Conservation (phyloP, 1,284 basidiomycete genomes). For the Ustilago hordei region DNA sequence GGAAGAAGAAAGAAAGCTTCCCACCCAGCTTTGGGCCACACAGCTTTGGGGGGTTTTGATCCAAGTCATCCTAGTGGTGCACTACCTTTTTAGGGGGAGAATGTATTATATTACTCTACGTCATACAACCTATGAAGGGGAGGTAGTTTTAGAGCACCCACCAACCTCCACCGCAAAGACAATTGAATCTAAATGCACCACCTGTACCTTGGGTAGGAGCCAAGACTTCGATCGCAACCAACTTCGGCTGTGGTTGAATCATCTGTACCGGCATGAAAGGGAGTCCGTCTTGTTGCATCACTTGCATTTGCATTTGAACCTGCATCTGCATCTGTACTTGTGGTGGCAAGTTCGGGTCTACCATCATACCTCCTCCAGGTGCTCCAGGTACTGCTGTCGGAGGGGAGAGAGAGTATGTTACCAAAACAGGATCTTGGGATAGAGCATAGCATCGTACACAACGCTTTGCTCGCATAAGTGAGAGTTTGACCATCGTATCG, state of each 20-base stretch:
- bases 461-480: constrained; percentile 33
- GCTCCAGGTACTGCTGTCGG: not conserved
- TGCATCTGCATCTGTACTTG: constrained; percentile 40
- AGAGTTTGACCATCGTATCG: constrained; percentile 2
- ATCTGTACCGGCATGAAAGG: constrained; percentile 16
- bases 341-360: constrained; percentile 31
- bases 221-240: constrained; percentile 19
- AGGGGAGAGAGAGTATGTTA: constrained; percentile 9
- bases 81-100: constrained; percentile 15
- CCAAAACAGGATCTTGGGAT: constrained; percentile 34
- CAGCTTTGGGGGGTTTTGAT: constrained; percentile 29
- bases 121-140: not conserved
- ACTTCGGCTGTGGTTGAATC: constrained; percentile 18
- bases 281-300: constrained; percentile 13
- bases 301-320: constrained; percentile 32
- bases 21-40: constrained; percentile 32
- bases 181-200: constrained; percentile 17
- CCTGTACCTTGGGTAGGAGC: not conserved
- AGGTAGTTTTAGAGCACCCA: constrained; percentile 31
- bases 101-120: not conserved
- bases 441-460: constrained; percentile 38
- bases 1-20: constrained; percentile 6
- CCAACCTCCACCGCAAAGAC: constrained; percentile 46
- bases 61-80: constrained; percentile 21
- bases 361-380: not conserved